These are phyloP conservation scores for Phragmites australis DNA, from an alignment of 176 grass and related monocot species.

Conservation along the genomic window DNA sequence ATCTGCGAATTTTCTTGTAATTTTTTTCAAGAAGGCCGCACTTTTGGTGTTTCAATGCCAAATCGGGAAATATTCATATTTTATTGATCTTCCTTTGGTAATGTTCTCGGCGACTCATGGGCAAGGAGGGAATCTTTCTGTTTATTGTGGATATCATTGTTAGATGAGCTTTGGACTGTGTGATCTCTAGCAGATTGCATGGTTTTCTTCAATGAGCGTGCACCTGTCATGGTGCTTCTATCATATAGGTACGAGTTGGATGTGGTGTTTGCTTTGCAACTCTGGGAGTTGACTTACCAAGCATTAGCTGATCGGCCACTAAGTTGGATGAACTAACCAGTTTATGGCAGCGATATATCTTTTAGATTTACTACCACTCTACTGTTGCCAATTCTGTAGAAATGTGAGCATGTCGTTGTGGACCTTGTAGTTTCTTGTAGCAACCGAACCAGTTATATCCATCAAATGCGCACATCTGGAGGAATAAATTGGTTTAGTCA, in stretches of 20 bases:
- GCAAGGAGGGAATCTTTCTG: background rate
- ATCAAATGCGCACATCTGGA: background rate
- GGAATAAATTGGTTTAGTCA: constrained; percentile 1
- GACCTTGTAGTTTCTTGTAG: background rate
- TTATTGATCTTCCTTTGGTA: background rate
- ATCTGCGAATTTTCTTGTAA: constrained; percentile 6
- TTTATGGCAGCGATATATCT: background rate
- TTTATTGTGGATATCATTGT: background rate
- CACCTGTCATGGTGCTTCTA: background rate
- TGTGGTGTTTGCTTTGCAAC: background rate
- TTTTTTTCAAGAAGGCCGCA: background rate
- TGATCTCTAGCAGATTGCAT: background rate
- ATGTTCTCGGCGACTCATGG: background rate
- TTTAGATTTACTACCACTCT: background rate
- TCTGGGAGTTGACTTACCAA: background rate
- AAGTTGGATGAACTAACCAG: background rate
- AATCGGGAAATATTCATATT: too few relatives aligned
- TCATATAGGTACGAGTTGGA: background rate
- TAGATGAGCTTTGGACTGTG: background rate
- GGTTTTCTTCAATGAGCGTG: background rate
- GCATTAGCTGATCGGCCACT: background rate
- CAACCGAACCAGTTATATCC: background rate
- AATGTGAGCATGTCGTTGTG: background rate
- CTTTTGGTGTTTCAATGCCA: background rate
- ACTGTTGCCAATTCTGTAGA: background rate